Base-by-base conservation (phyloP, 2,329 filamentous ascomycete species). In the Aspergillus vadensis region DNA sequence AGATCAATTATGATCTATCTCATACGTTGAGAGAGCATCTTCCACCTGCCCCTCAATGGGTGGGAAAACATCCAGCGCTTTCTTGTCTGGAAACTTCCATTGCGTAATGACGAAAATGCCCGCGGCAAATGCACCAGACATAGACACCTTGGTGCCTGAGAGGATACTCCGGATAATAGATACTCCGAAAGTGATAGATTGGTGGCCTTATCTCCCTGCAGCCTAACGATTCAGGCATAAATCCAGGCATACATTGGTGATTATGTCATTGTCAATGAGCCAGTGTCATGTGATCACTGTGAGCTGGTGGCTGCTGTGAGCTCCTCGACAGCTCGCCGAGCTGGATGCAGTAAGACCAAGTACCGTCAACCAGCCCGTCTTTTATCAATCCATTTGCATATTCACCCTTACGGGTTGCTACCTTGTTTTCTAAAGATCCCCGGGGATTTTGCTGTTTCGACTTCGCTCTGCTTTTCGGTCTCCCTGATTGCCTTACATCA, bases 271-370 rank as follows among this genome's bases (percentile, higher is more conserved):
- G 52, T 63, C 67, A 15, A 71, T 60, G 66, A 67, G 61, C 65
- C 25, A 41, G 14, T 14, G 12, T 56, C 58, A 50, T 43, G 58
- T 61, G 52, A 51, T 36, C 9, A 21, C 4, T 9, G 21, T 39
- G n/a, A 36, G 54, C 44, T 57, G 54, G 57, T 49, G 55, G 58
- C 55, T 58, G 48, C 55, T 41, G 61, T 64, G 57, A 66, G 66
- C 66, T 68, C 65, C 67, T 66, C 63, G 62, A 65, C 68, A 72
- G 71, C 72, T 74, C 68, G 62, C 67, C 65, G 67, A 70, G 69
- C 65, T 61, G 61, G 58, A 43, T 52, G 58, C 56, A 64, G 58
- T 62, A 51, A 64, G 58, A 55, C 50, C 57, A 57, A 52, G 66
- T 62, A 67, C 64, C 53, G 43, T 60, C 50, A 65, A 53, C 57